These are phyloP conservation scores for Prunus yedoensis DNA, from an alignment of 331 rosid species.

Conservation along the genomic window DNA sequence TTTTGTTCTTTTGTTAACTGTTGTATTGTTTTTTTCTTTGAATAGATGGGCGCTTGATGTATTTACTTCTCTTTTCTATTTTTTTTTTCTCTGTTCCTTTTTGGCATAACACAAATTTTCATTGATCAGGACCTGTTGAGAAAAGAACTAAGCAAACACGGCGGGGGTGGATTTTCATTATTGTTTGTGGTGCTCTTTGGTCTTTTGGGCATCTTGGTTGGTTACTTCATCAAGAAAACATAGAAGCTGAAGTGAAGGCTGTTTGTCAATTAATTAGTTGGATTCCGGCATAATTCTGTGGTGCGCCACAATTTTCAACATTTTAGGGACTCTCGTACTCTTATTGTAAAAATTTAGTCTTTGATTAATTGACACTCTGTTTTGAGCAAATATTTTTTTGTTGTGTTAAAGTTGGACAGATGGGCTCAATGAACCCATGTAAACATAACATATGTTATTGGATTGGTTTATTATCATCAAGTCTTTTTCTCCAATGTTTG, in stretches of 20 bases:
- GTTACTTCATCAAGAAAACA: slow-evolving; percentile 34
- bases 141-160: slow-evolving; percentile 29
- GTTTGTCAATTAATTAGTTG: background rate
- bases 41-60: background rate
- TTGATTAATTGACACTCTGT: background rate
- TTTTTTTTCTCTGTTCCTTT: background rate
- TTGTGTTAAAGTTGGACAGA: background rate
- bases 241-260: slow-evolving; percentile 11
- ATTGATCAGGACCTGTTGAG: slow-evolving; percentile 35
- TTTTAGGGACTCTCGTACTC: slow-evolving; percentile 1
- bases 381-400: background rate
- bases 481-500: background rate
- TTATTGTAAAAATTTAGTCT: slow-evolving; percentile 11
- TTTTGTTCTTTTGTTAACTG: background rate
- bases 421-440: background rate
- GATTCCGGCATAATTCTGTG: slow-evolving; percentile 7
- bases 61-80: background rate
- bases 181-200: slow-evolving; percentile 37
- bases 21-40: background rate
- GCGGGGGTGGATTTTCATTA: slow-evolving; percentile 34
- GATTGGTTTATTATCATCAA: background rate
- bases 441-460: too few species aligned
- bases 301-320: slow-evolving; percentile 1
- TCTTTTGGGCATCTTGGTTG: slow-evolving; percentile 38
- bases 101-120: background rate